A percentile compares a stretch with the other conserved stretches of the same genome.
Conservation (phyloP, 345 rosid species). For the Nephelium lappaceum region DNA sequence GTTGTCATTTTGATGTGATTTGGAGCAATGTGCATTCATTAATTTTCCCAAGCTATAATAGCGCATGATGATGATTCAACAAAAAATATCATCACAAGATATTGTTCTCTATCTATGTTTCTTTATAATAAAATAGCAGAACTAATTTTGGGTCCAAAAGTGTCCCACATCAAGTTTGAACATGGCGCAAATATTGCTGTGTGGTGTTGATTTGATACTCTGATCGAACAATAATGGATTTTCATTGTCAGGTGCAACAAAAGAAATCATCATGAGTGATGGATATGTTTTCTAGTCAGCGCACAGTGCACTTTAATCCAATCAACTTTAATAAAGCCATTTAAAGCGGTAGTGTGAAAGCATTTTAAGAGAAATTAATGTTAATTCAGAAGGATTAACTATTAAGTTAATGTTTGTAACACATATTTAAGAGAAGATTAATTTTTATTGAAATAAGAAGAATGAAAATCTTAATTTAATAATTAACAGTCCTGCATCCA, state of each 20-base stretch:
- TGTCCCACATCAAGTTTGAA: not conserved
- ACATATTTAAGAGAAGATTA: no score
- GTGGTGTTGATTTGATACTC: not conserved
- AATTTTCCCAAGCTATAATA: no score
- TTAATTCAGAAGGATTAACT: no score
- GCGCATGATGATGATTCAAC: not conserved
- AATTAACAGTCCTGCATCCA: no score
- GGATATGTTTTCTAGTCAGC: no score
- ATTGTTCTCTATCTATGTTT: not conserved
- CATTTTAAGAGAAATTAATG: no score
- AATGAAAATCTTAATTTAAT: no score
- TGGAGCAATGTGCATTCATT: not conserved
- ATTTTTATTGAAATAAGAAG: no score
- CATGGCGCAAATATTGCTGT: not conserved
- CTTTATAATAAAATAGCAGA: not conserved
- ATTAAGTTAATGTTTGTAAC: no score
- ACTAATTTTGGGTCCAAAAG: not conserved
- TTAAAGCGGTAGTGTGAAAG: not conserved
- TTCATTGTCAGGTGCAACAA: not conserved
- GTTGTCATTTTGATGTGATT: not conserved
- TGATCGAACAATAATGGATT: not conserved
- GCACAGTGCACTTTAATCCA: not conserved
- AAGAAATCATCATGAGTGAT: not conserved
- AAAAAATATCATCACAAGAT: not conserved
- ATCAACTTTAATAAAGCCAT: conserved; percentile 3